Conservation (phyloP, 495 filamentous ascomycete species). For the Hyphodiscus hymeniophilus region DNA sequence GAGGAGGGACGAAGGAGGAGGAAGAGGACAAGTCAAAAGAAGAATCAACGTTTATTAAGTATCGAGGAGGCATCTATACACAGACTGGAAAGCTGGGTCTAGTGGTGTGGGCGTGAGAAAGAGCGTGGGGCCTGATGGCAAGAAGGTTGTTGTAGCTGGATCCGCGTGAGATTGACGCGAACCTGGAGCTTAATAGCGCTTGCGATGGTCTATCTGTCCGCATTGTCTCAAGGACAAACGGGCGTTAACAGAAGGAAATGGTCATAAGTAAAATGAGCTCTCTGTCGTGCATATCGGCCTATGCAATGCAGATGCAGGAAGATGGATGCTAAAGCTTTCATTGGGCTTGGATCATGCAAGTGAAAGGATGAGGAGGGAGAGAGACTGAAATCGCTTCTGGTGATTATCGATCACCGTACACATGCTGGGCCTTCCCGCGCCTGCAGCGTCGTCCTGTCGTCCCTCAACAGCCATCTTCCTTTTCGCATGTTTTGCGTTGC, state of each 20-base stretch:
- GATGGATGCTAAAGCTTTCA: too few species aligned
- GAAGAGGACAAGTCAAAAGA: slow-evolving; percentile 5
- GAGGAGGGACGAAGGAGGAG: slow-evolving; percentile 7
- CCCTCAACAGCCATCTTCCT: too few species aligned
- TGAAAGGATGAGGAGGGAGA: too few species aligned
- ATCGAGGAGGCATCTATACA: slow-evolving; percentile 9
- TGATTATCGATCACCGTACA: too few species aligned
- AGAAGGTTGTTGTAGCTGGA: not conserved
- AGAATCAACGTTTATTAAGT: slow-evolving; percentile 23
- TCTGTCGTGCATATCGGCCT: not conserved
- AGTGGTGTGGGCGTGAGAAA: slow-evolving; percentile 5
- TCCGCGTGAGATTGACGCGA: slow-evolving; percentile 23
- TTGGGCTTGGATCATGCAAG: too few species aligned
- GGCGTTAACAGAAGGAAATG: slow-evolving; percentile 13
- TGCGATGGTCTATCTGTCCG: too few species aligned
- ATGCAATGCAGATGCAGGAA: not conserved
- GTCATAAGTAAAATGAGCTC: slow-evolving; percentile 15
- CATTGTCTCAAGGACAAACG: slow-evolving; percentile 12
- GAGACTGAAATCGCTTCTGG: too few species aligned
- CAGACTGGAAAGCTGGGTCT: slow-evolving; percentile 10
- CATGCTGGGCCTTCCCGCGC: too few species aligned
- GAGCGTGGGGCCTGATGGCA: not conserved
- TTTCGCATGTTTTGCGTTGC: too few species aligned
- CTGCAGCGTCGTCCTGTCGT: too few species aligned
- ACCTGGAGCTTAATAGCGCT: slow-evolving; percentile 14